phyloP scores from a whole-genome alignment of 1,284 basidiomycete genomes.

The Pseudozyma pruni region DNA sequence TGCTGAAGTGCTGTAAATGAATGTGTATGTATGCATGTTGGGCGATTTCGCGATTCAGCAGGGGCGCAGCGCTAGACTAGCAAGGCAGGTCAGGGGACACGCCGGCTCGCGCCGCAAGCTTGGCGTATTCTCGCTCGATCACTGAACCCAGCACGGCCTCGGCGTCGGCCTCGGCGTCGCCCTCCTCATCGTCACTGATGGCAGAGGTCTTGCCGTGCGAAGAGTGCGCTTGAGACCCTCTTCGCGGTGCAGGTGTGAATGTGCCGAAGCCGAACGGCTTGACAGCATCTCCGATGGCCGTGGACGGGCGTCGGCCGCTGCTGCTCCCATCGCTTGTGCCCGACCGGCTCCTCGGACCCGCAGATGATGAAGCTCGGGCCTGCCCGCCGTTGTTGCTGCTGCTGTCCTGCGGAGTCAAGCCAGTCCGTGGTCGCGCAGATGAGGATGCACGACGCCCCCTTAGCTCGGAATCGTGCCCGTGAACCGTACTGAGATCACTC shows the following conservation, averaged over 20 bases:
- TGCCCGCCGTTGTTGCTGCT: neutral
- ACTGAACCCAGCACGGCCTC: constrained; percentile 30
- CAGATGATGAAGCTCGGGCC: constrained; percentile 20
- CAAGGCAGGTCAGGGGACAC: constrained; percentile 34
- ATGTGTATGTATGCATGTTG: constrained; percentile 2
- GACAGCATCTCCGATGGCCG: constrained; percentile 31
- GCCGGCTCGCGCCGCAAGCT: constrained; percentile 31
- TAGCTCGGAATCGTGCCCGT: neutral
- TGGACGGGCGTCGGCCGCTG: constrained; percentile 26
- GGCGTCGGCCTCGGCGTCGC: constrained; percentile 9
- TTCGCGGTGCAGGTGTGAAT: neutral
- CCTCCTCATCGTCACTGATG: constrained; percentile 18
- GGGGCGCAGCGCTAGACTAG: neutral
- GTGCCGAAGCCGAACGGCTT: constrained; percentile 41
- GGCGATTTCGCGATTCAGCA: neutral
- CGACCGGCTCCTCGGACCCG: constrained; percentile 2
- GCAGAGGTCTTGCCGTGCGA: neutral
- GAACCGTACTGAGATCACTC: constrained; percentile 4
- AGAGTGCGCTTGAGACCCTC: constrained; percentile 9
- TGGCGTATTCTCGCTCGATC: constrained; percentile 38
- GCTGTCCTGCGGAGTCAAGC: neutral
- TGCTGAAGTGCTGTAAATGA: neutral
- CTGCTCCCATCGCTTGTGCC: constrained; percentile 20
- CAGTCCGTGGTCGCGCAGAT: constrained; percentile 13
- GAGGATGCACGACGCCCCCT: constrained; percentile 22